phyloP scores from a whole-genome alignment of 345 rosid genomes.

The Murraya paniculata region DNA sequence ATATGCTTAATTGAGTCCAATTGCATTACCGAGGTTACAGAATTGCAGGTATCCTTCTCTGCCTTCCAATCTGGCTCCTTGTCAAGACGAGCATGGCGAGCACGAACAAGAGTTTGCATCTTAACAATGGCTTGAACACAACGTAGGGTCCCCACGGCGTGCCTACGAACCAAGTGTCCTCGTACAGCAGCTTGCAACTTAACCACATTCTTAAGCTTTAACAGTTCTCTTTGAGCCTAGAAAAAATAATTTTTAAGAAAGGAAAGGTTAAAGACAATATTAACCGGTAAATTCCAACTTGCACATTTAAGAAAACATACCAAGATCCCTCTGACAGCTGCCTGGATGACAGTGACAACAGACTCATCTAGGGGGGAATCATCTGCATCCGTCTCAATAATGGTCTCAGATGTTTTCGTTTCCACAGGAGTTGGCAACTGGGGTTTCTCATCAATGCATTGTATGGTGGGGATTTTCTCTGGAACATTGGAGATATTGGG shows the following conservation, averaged over 20 bases:
- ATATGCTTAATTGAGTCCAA: conserved; percentile 6
- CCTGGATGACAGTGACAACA: conserved; percentile 46
- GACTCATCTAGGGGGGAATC: conserved; percentile 41
- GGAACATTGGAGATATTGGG: conserved; percentile 15
- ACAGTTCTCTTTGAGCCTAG: conserved; percentile 64
- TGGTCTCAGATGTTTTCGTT: conserved; percentile 26
- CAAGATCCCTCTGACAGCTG: conserved; percentile 57
- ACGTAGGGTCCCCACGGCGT: conserved; percentile 81
- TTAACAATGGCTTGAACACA: conserved; percentile 88
- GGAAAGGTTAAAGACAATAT: neutral
- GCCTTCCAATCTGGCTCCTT: conserved; percentile 20
- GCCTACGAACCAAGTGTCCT: conserved; percentile 85
- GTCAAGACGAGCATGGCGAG: conserved; percentile 49
- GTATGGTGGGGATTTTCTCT: conserved; percentile 34
- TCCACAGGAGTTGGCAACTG: conserved; percentile 31
- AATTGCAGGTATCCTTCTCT: conserved; percentile 24
- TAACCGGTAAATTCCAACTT: neutral
- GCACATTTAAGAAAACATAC: conserved; percentile 26
- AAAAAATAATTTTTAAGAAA: conserved; percentile 13
- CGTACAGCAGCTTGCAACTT: conserved; percentile 94
- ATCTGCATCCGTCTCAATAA: conserved; percentile 13
- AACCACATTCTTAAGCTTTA: conserved; percentile 62
- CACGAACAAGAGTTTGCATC: conserved; percentile 86
- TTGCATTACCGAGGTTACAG: conserved; percentile 39
- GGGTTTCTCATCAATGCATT: conserved; percentile 41